phyloP scores from a whole-genome alignment of 2,329 filamentous ascomycete species.

The Cladobotryum protrusum region DNA sequence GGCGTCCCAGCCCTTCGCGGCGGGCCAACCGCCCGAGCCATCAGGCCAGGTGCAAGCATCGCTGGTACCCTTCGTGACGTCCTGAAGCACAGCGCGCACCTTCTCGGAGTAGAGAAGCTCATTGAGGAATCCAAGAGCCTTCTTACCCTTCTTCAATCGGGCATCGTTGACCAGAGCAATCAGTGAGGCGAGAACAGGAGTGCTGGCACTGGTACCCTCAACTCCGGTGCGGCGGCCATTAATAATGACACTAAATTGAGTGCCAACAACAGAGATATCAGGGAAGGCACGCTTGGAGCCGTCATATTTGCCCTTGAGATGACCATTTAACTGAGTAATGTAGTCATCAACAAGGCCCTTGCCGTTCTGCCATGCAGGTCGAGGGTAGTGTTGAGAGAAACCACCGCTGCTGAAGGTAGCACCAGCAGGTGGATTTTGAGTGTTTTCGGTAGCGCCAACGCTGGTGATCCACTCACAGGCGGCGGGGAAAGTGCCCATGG shows the following conservation, averaged over 20 bases:
- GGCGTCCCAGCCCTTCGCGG: conserved; percentile 39
- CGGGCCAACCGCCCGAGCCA: conserved; percentile 36
- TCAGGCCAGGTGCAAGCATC: conserved; percentile 33
- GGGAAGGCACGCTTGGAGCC: conserved; percentile 41
- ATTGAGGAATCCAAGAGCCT: conserved; percentile 49
- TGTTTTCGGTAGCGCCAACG: conserved; percentile 52
- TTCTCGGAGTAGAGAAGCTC: conserved; percentile 37
- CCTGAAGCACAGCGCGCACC: conserved; percentile 33
- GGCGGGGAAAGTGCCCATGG: conserved; percentile 58
- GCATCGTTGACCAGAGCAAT: conserved; percentile 50
- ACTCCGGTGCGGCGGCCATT: conserved; percentile 23
- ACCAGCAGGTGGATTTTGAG: conserved; percentile 31
- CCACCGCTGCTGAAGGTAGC: conserved; percentile 45
- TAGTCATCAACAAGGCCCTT: conserved; percentile 32
- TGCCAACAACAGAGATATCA: conserved; percentile 50
- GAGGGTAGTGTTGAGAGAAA: conserved; percentile 45
- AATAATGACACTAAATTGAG: conserved; percentile 43
- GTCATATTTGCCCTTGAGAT: conserved; percentile 41
- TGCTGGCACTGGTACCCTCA: conserved; percentile 45
- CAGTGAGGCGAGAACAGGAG: conserved; percentile 49
- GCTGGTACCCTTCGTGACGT: conserved; percentile 37
- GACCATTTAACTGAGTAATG: conserved; percentile 31
- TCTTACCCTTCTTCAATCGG: conserved; percentile 42
- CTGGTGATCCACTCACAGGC: conserved; percentile 63
- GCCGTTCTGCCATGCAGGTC: conserved; percentile 39